Percentiles rank a stretch among this genome's conserved stretches.
Evolutionary conservation across 257 asterid species (phyloP).

Genomic region (Misopates orontium): DNA sequence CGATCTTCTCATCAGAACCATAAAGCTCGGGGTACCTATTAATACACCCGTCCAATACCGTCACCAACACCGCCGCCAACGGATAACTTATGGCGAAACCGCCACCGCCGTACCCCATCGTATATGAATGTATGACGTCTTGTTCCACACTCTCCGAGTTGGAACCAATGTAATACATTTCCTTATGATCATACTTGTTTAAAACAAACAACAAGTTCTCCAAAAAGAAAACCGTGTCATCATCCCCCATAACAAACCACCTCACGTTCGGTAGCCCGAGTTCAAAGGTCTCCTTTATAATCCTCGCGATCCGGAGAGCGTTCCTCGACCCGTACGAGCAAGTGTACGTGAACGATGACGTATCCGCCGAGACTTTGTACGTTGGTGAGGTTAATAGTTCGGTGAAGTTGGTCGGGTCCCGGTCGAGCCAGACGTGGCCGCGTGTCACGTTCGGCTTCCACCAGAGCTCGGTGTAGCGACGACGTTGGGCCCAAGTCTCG

Average conservation of each 20-base stretch:
- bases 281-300: slow-evolving; percentile 69
- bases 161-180: slow-evolving; percentile 76
- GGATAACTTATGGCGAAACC: slow-evolving; percentile 86
- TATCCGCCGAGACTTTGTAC: slow-evolving; percentile 52
- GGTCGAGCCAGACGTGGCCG: slow-evolving; percentile 81
- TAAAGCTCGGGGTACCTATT: slow-evolving; percentile 65
- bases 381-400: slow-evolving; percentile 54
- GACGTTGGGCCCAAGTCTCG: slow-evolving; percentile 70
- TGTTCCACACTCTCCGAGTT: slow-evolving; percentile 93
- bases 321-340: slow-evolving; percentile 61
- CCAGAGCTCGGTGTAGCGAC: slow-evolving; percentile 73
- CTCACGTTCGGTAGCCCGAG: slow-evolving; percentile 49
- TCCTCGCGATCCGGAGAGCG: slow-evolving; percentile 40
- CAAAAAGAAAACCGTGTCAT: slow-evolving; percentile 74
- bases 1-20: slow-evolving; percentile 80
- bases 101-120: slow-evolving; percentile 89
- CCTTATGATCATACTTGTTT: slow-evolving; percentile 56
- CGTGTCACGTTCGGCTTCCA: slow-evolving; percentile 72
- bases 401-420: slow-evolving; percentile 26
- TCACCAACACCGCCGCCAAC: slow-evolving; percentile 64
- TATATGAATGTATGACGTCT: slow-evolving; percentile 55
- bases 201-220: slow-evolving; percentile 66
- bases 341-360: slow-evolving; percentile 54
- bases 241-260: slow-evolving; percentile 98
- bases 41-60: slow-evolving; percentile 70